Evolutionary conservation across 306 rosid genomes (phyloP).

Genomic region (Acacia melanoxylon): DNA sequence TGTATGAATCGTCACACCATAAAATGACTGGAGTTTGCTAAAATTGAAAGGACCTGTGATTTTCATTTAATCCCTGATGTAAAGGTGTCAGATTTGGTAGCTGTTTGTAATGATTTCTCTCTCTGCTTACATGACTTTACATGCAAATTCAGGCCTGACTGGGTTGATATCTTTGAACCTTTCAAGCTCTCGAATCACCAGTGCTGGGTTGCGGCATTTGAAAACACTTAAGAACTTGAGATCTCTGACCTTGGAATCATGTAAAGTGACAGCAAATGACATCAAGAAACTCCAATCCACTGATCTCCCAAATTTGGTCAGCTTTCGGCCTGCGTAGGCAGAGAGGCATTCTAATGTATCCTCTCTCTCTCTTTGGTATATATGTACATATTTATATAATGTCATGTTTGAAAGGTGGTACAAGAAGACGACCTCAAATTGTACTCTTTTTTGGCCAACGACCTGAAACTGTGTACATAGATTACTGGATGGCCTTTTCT

Average conservation of each 20-base stretch:
- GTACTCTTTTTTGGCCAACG: constrained; percentile 1
- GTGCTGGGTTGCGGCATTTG: constrained; percentile 72
- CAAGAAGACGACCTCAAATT: constrained; percentile 20
- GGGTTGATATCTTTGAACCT: constrained; percentile 76
- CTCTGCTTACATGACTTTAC: constrained; percentile 23
- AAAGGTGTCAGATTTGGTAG: neutral
- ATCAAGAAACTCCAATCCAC: constrained; percentile 70
- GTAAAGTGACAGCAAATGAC: constrained; percentile 75
- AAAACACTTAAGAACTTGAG: constrained; percentile 75
- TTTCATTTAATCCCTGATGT: neutral
- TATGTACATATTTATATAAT: neutral
- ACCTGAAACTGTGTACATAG: constrained; percentile 26
- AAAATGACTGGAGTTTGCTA: neutral
- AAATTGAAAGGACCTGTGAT: neutral
- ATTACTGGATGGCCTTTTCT: neutral
- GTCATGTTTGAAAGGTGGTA: neutral
- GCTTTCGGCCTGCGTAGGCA: constrained; percentile 80
- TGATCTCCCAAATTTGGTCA: constrained; percentile 79
- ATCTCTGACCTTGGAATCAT: constrained; percentile 82
- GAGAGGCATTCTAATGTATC: neutral
- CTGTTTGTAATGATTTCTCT: neutral
- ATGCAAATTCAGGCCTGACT: constrained; percentile 65
- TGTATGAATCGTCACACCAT: neutral
- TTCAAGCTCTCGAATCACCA: constrained; percentile 75
- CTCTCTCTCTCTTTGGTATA: neutral